Base-by-base conservation (phyloP, 2,329 filamentous ascomycete species). In the Fonsecaea pugnacius region DNA sequence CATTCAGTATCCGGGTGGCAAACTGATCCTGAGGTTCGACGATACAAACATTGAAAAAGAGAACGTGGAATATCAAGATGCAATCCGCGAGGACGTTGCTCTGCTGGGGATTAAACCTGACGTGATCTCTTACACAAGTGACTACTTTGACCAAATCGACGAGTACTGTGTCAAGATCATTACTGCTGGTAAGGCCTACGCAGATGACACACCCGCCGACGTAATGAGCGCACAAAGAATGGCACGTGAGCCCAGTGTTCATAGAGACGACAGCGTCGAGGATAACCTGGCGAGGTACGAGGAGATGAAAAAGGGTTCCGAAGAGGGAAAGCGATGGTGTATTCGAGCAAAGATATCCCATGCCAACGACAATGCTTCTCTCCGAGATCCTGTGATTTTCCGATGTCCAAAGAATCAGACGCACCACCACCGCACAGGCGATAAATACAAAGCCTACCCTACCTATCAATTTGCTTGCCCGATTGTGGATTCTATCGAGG, bases 11-110 rank as follows among this genome's bases (percentile, higher is more conserved):
- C 65, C 65, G 3, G 95, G 95, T 73, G 72, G 70, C 51, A 96
- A 90, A 73, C 84, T 99, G 72, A 88, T 96, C 65, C 86, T 98
- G 56, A 91, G 95, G 65, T 95, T 99, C 74, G 95, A 99, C 75
- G 95, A 99, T 75, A 99, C 95, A 62, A 99, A 99, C 79, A 95
- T 95, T 7, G 89, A 90, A 65, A 98, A 98, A 78, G 95, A 99
- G 83, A 97, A 96, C 82, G 88, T 94, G 76, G 95, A 98, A 80
- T 99, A 89, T 76, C 89, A 98, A 76, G 92, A 98, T 78, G 86
- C 92, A 4, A 99, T 99, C 67, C 83, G 96, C 43, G 90, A 96
- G 80, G 95, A 99, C 77, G 85, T 97, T 57, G 87, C 88, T 56
- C 84, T 98, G 59, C 92, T 99, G 84, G 94, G 93, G 33, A 91